Percentiles rank a stretch among this genome's conserved stretches.
phyloP scores from a whole-genome alignment of 1,139 yeast genomes.

The Saccharomyces hybrid region DNA sequence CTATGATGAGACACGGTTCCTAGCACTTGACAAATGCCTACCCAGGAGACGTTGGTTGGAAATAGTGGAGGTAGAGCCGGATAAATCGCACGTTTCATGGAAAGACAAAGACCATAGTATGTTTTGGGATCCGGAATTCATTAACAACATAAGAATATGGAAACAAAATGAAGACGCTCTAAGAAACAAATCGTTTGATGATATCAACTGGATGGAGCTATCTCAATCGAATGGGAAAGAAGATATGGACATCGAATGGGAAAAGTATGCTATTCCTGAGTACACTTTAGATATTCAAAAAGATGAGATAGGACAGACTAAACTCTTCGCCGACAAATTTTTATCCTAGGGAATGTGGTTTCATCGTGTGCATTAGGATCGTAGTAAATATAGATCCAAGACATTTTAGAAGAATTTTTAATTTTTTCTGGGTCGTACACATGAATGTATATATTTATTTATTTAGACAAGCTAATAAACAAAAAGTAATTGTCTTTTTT shows the following conservation, averaged over 20 bases:
- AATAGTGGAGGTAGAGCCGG: conserved; percentile 34
- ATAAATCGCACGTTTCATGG: conserved; percentile 25
- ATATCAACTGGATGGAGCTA: conserved; percentile 5
- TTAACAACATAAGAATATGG: conserved; percentile 38
- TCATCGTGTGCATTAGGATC: too few species aligned
- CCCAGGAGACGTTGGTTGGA: conserved; percentile 52
- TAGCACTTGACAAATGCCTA: conserved; percentile 81
- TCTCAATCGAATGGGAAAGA: neutral
- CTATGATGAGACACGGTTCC: conserved; percentile 42
- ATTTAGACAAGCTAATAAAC: neutral
- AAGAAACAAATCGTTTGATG: neutral
- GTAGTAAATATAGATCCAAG: neutral
- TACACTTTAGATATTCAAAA: conserved; percentile 10
- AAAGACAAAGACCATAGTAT: conserved; percentile 8
- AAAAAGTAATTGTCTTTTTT: neutral
- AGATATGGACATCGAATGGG: conserved; percentile 8
- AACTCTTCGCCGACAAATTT: conserved; percentile 2
- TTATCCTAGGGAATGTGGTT: neutral
- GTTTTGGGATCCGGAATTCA: conserved; percentile 40
- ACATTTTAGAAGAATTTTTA: neutral
- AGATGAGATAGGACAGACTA: conserved; percentile 13
- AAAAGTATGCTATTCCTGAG: conserved; percentile 10
- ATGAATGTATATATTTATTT: neutral
- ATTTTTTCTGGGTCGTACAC: neutral
- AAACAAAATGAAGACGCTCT: conserved; percentile 6